These are phyloP conservation scores for Epichloe typhina DNA, from an alignment of 2,329 filamentous ascomycete species.

Conservation along the genomic window DNA sequence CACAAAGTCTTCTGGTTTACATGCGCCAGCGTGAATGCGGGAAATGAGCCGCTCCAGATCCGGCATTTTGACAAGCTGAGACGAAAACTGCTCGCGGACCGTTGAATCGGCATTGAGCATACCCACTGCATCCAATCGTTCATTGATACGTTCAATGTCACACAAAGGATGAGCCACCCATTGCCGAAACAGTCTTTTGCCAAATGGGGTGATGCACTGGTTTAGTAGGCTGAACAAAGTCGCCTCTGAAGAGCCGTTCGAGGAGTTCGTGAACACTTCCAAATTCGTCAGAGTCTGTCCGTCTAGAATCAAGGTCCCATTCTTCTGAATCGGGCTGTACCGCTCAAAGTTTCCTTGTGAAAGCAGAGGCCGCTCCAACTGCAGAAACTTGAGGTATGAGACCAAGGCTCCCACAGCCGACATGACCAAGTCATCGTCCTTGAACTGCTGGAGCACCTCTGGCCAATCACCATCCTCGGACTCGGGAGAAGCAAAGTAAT, in stretches of 20 bases:
- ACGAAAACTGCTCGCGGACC: slow-evolving; percentile 76
- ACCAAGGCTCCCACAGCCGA: slow-evolving; percentile 82
- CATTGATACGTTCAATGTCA: slow-evolving; percentile 78
- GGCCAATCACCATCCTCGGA: slow-evolving; percentile 59
- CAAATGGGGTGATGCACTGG: slow-evolving; percentile 89
- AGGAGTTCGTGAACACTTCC: slow-evolving; percentile 91
- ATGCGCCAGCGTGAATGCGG: slow-evolving; percentile 82
- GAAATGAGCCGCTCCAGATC: slow-evolving; percentile 91
- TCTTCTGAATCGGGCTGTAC: slow-evolving; percentile 84
- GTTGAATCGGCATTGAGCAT: slow-evolving; percentile 72
- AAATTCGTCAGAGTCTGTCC: slow-evolving; percentile 95
- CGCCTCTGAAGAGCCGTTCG: slow-evolving; percentile 71
- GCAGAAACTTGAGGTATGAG: slow-evolving; percentile 74
- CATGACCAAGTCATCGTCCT: slow-evolving; percentile 71
- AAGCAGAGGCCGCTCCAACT: slow-evolving; percentile 76
- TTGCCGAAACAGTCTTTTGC: slow-evolving; percentile 87
- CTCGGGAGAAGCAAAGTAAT: slow-evolving; percentile 59
- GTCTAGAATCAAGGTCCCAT: slow-evolving; percentile 83
- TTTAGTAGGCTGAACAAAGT: slow-evolving; percentile 87
- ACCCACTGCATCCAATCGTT: slow-evolving; percentile 86
- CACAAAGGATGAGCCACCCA: slow-evolving; percentile 96
- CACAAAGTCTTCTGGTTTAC: slow-evolving; percentile 83
- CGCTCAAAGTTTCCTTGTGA: slow-evolving; percentile 82
- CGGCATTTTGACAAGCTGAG: slow-evolving; percentile 80
- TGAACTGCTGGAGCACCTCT: slow-evolving; percentile 53